Evolutionary conservation across 2,329 filamentous ascomycete genomes (phyloP), one percentile per base, ranked within the genome.

Genomic region (Celoporthe dispersa): DNA sequence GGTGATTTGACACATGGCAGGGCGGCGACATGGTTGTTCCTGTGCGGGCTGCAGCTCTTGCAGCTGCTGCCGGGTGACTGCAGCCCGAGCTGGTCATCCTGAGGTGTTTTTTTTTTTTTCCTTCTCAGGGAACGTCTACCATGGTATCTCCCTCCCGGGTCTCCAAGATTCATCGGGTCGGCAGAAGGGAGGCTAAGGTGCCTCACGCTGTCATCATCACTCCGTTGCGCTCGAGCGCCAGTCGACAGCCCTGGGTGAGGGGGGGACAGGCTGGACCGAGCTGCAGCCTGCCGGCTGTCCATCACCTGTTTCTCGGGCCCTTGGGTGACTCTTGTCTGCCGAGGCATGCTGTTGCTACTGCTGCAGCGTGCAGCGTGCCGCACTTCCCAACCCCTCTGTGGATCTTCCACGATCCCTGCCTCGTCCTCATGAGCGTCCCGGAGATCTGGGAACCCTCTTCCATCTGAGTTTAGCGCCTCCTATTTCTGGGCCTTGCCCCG

Each of bases 401-500:
- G 70, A 65, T 63, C 65, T 35, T 39, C 44, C 59, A 57, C 69
- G 48, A 64, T 65, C 62, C 65, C 62, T 68, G 68, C 48, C 68
- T 39, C 64, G 44, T 61, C 35, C 41, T 28, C 59, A 48, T 39
- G 61, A 33, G 37, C 60, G 48, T 60, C 70, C 70, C 70, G 70
- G 48, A 68, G 70, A 67, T 66, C 68, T 72, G 68, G 70, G 66
- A 68, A 72, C 66, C 51, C 57, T 48, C 48, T 61, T 68, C 55
- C 28, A 68, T 68, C 68, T 70, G 68, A 70, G 68, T 70, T 72
- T 70, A 72, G 68, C 70, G 70, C 35, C 62, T 59, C 37, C 65
- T 71, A 68, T 65, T 64, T 60, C 66, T 70, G 70, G 65, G 39
- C 65, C 44, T 53, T 11, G 33, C 37, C 44, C 48, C 57, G 59